Conservation (phyloP, 1,284 basidiomycete species). For the Leccinum griseonigrum region DNA sequence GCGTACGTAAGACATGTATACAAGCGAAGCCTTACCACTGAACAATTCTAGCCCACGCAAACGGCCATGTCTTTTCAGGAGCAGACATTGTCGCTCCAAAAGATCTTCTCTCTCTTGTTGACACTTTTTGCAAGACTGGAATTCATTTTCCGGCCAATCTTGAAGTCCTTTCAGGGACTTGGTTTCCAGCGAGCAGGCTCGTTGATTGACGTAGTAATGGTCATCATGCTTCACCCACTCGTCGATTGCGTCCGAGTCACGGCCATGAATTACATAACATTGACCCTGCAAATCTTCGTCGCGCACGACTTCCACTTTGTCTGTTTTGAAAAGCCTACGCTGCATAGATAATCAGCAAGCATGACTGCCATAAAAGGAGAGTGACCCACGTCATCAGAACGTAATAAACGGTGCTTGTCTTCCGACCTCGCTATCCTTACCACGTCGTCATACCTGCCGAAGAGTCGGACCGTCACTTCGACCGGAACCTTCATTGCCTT, state of each 20-base stretch:
- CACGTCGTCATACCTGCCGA: conserved; percentile 44
- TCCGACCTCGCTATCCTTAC: conserved; percentile 19
- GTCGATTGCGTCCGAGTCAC: conserved; percentile 33
- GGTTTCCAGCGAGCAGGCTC: conserved; percentile 15
- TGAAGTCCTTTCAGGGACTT: conserved; percentile 29
- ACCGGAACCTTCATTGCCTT: conserved; percentile 22
- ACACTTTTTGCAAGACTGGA: conserved; percentile 41
- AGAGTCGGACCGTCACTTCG: conserved; percentile 38
- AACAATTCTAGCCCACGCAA: conserved; percentile 63
- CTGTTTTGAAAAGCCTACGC: conserved; percentile 46
- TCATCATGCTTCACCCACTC: conserved; percentile 50
- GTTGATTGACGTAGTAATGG: conserved; percentile 52
- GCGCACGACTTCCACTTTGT: conserved; percentile 27
- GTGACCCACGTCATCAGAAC: conserved; percentile 35
- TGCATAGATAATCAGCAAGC: conserved; percentile 25
- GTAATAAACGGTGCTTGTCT: conserved; percentile 7
- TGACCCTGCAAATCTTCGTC: conserved; percentile 45
- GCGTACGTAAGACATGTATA: conserved; percentile 1
- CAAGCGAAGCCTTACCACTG: conserved; percentile 42
- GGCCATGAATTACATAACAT: conserved; percentile 41
- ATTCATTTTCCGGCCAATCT: conserved; percentile 27
- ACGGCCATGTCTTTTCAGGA: conserved; percentile 38
- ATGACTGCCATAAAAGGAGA: neutral
- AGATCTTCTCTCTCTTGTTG: conserved; percentile 28
- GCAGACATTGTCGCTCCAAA: conserved; percentile 29